Evolutionary conservation across 305 asterid species (phyloP).

Genomic region (Nicotiana rustica): DNA sequence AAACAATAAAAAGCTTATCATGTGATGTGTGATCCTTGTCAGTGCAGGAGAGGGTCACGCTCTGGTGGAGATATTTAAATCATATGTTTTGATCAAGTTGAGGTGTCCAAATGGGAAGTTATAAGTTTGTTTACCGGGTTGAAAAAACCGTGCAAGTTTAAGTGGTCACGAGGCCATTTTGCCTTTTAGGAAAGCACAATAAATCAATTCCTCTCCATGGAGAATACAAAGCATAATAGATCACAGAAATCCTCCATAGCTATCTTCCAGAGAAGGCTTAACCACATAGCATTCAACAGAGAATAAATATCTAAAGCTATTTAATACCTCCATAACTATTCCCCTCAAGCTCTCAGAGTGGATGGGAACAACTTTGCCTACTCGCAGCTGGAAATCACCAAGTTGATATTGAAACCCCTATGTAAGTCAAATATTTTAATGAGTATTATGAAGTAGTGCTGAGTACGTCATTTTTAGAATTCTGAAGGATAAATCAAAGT

Average conservation of each 20-base stretch:
- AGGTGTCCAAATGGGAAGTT: no score
- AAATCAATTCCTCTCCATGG: background rate
- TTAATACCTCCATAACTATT: slow-evolving; percentile 92
- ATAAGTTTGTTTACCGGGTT: no score
- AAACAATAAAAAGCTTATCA: no score
- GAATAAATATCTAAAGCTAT: background rate
- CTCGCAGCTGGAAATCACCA: slow-evolving; percentile 91
- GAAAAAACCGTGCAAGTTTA: no score
- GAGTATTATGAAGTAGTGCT: slow-evolving; percentile 5
- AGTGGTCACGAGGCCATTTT: no score
- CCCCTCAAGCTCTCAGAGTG: slow-evolving; percentile 92
- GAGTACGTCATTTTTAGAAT: background rate
- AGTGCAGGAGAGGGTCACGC: no score
- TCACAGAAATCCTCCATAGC: no score
- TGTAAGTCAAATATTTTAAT: slow-evolving; percentile 30
- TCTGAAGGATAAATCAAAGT: background rate
- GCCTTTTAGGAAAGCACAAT: background rate
- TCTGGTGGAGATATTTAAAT: no score
- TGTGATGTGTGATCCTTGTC: no score
- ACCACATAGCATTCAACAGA: background rate
- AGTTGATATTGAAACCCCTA: slow-evolving; percentile 87
- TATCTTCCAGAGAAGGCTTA: background rate
- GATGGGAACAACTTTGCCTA: slow-evolving; percentile 88
- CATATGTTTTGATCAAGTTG: no score
- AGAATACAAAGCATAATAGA: background rate